phyloP scores from a whole-genome alignment of 2,329 filamentous ascomycete species.

The Erysiphe neolycopersici region DNA sequence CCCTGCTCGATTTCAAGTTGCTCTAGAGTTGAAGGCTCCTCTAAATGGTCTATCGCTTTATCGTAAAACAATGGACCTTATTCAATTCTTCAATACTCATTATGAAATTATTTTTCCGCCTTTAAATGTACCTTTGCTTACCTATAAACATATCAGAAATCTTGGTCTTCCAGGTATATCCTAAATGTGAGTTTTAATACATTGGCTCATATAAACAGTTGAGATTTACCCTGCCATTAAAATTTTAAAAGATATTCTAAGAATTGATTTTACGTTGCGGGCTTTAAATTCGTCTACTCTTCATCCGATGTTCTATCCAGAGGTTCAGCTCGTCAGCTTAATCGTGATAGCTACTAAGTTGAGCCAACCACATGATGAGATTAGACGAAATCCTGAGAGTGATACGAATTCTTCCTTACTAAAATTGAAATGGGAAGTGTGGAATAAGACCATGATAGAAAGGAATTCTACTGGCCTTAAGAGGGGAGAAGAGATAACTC shows the following conservation, averaged over 20 bases:
- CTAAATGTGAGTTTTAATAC: background rate
- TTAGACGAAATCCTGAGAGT: slow-evolving; percentile 22
- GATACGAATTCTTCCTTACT: slow-evolving; percentile 28
- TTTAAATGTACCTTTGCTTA: slow-evolving; percentile 39
- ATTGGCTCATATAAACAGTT: slow-evolving; percentile 19
- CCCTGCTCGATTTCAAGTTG: slow-evolving; percentile 29
- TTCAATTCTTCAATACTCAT: slow-evolving; percentile 35
- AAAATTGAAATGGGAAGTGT: slow-evolving; percentile 45
- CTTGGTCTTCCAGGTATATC: slow-evolving; percentile 46
- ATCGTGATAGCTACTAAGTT: slow-evolving; percentile 56
- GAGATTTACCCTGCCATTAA: slow-evolving; percentile 35
- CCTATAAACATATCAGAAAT: slow-evolving; percentile 42
- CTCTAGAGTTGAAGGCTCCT: slow-evolving; percentile 24
- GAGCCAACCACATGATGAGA: slow-evolving; percentile 44
- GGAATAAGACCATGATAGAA: slow-evolving; percentile 26
- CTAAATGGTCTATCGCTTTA: slow-evolving; percentile 35
- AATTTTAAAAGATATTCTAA: slow-evolving; percentile 18
- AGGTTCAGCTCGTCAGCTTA: slow-evolving; percentile 43
- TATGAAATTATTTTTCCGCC: slow-evolving; percentile 47
- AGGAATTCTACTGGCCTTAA: slow-evolving; percentile 11
- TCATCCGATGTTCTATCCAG: slow-evolving; percentile 34
- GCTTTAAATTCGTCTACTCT: slow-evolving; percentile 18
- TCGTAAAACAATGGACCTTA: slow-evolving; percentile 29
- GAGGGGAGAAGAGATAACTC: slow-evolving; percentile 21
- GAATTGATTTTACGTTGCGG: slow-evolving; percentile 30